Percentiles rank a stretch among this genome's conserved stretches.
Conservation (phyloP, 192 early-diverging fungal species). For the Coemansia sp. region DNA sequence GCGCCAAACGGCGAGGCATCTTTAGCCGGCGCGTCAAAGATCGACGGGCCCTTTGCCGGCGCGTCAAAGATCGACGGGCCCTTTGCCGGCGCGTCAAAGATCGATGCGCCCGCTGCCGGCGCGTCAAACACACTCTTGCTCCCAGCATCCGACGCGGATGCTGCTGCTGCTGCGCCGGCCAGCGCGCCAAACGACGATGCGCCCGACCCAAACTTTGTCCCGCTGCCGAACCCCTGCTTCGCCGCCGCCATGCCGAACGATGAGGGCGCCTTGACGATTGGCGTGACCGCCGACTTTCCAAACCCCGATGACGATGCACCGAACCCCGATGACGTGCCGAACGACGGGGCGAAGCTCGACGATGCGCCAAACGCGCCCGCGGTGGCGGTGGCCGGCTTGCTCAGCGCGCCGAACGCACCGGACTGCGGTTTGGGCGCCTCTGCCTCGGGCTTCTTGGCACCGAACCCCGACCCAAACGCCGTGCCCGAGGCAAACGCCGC, state of each 20-base stretch:
- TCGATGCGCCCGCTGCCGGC: constrained; percentile 13
- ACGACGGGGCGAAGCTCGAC: constrained; percentile 5
- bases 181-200: constrained; percentile 17
- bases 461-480: constrained; percentile 11
- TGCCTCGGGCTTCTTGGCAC: not conserved
- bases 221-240: constrained; percentile 40
- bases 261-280: constrained; percentile 23
- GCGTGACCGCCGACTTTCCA: constrained; percentile 14
- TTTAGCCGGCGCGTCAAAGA: constrained; percentile 7
- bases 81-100: constrained; percentile 19
- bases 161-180: not conserved
- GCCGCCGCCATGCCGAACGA: constrained; percentile 8
- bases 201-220: constrained; percentile 12
- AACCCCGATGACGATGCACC: constrained; percentile 11
- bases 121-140: constrained; percentile 35
- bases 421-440: not conserved
- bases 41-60: constrained; percentile 6
- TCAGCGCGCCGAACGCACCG: not conserved
- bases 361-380: constrained; percentile 8
- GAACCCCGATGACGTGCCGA: not conserved
- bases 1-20: constrained; percentile 3
- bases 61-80: constrained; percentile 12
- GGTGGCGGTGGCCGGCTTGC: no score
- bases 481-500: constrained; percentile 15
- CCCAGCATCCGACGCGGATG: not conserved